Base-by-base conservation (phyloP, 2,329 filamentous ascomycete species). In the Cryphonectria japonica region DNA sequence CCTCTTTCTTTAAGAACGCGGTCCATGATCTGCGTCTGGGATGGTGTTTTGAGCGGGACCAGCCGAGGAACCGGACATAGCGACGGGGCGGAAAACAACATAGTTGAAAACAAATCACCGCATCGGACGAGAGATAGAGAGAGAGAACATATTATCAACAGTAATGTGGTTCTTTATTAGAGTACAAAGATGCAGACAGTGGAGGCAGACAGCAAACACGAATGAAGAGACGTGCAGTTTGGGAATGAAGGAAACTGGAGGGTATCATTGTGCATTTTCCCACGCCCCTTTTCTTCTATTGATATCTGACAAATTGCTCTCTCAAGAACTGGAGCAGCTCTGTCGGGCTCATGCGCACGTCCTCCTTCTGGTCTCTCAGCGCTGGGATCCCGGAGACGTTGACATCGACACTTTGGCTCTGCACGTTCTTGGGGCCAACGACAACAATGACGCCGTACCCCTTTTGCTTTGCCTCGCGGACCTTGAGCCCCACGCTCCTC, bases 381-480 rank as follows among this genome's bases (percentile, higher is more conserved):
- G 54, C 74, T 4, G 78, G 75, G 19, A 83, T 75, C 26, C 79
- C 79, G 1, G 78, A 77, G 41, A 83, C 76, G 69, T 86, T 83
- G 43, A 84, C 85, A 39, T 77, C 87, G 43, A 94, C 83, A n/a
- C 84, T 86, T 54, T 85, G 83, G 19, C 83, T 84, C n/a, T 83
- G 81, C 2, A 92, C 80, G 75, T 95, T 89, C 69, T 85, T 85
- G 41, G 88, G 84, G 0, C 94, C 94, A 14, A 96, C 83, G 1
- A 94, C 89, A 43, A 93, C 85, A 67, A 96, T 89, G 69, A 93
- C 84, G 68, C 92, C 89, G 78, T 95, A 96, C 57, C 90, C 91
- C 80, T 90, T 91, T 64, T 81, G 78, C 74, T 88, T 91, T n/a
- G 93, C 94, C 77, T 92, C 89, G 43, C 86, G 85, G 32, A 94